phyloP scores from a whole-genome alignment of 495 filamentous ascomycete genomes.

The Aspergillus bertholletiae region DNA sequence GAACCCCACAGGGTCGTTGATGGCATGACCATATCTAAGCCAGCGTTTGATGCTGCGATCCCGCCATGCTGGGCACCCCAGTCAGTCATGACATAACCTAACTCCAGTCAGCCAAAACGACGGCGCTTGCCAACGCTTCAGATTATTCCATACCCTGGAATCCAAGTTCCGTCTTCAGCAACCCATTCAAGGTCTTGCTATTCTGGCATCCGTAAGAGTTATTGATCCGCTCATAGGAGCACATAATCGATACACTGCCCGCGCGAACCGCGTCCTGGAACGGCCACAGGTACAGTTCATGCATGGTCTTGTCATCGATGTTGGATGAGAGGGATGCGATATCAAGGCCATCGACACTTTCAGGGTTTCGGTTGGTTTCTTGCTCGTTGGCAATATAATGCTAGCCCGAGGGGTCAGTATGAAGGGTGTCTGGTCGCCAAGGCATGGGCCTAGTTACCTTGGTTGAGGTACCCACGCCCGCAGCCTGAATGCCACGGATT shows the following conservation, averaged over 20 bases:
- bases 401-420: constrained; percentile 56
- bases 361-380: constrained; percentile 62
- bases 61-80: constrained; percentile 59
- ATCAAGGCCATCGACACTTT: constrained; percentile 28
- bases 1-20: constrained; percentile 43
- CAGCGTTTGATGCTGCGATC: constrained; percentile 48
- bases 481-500: constrained; percentile 63
- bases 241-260: constrained; percentile 54
- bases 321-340: constrained; percentile 52
- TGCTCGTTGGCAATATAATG: constrained; percentile 81
- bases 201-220: constrained; percentile 67
- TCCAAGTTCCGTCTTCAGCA: constrained; percentile 59
- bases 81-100: constrained; percentile 55
- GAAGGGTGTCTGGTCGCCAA: constrained; percentile 11
- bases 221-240: constrained; percentile 61
- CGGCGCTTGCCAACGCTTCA: not conserved
- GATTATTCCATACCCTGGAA: constrained; percentile 38
- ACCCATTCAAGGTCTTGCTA: constrained; percentile 50
- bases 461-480: constrained; percentile 66
- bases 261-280: constrained; percentile 54
- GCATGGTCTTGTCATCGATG: constrained; percentile 65
- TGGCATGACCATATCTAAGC: constrained; percentile 60
- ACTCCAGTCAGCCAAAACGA: constrained; percentile 53
- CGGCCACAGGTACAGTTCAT: constrained; percentile 69
- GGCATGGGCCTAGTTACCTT: constrained; percentile 46